phyloP scores from a whole-genome alignment of 192 early-diverging fungal species.

The Backusella westeae region DNA sequence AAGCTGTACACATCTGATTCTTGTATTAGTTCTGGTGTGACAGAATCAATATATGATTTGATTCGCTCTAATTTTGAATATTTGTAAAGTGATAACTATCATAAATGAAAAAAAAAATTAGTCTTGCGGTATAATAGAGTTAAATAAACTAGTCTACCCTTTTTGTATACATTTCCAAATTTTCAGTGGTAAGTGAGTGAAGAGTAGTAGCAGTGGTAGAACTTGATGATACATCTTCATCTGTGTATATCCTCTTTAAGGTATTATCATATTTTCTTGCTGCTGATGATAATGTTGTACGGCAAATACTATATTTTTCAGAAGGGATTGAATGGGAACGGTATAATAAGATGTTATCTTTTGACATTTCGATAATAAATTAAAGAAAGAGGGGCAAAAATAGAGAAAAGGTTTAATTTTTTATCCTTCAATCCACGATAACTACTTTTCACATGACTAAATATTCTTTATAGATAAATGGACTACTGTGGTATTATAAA shows the following conservation, averaged over 20 bases:
- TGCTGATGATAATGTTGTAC: not conserved
- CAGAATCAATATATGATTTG: not conserved
- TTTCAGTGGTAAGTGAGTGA: constrained; percentile 1
- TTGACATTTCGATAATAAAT: not conserved
- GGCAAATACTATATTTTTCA: not conserved
- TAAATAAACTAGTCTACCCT: not conserved
- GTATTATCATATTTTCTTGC: not conserved
- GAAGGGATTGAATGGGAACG: not conserved
- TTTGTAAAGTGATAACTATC: not conserved
- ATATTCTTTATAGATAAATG: not conserved
- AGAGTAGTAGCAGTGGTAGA: not conserved
- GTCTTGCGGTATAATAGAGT: not conserved
- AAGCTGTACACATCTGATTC: not conserved
- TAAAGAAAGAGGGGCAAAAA: not conserved
- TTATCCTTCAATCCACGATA: not conserved
- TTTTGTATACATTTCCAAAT: not conserved
- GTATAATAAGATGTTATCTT: not conserved
- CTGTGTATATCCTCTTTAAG: not conserved
- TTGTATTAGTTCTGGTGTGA: not conserved
- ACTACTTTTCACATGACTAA: not conserved
- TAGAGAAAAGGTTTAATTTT: not conserved
- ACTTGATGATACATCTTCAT: not conserved
- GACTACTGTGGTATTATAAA: not conserved
- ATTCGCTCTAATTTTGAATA: not conserved
- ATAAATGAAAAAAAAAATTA: not conserved